Base-by-base conservation (phyloP, 2,329 filamentous ascomycete species). In the Pseudocercospora eumusae region DNA sequence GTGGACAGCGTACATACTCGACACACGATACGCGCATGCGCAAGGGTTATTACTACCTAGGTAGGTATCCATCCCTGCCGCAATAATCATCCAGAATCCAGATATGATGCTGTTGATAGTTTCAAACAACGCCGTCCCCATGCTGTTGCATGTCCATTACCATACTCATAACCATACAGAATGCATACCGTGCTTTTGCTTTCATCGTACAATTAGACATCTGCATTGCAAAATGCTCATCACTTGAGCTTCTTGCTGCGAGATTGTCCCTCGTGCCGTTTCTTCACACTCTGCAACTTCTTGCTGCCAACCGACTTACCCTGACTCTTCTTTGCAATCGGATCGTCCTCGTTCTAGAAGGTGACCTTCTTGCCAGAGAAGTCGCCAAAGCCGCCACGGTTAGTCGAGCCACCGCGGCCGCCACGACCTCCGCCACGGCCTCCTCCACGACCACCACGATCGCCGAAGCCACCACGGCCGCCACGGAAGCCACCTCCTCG, bases 291-390 rank as follows among this genome's bases (percentile, higher is more conserved):
- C 9, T 15, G 49, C 21, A 21, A 1, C 49, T 52, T 20, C 13
- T 52, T 52, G 49, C 49, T n/a, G 4, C 8, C 10, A 9, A 18
- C 20, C 9, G 2, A 25, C 49, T 52, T 28, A 13, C 13, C 10
- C 7, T 52, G 23, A 18, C 3, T 25, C 23, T 52, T 52, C 23
- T n/a, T 31, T 11, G 49, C 21, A 21, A 25, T 52, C 49, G 15
- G 8, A 5, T 52, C 49, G 49, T 28, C 49, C 21, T 52, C 49
- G 18, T 36, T 54, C 52, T 54, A 54, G 76, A 91, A 91, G 68
- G 86, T 90, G 75, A 86, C 87, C 87, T 93, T 95, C 82, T 86
- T 89, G 78, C 91, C 92, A 78, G 86, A 82, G 82, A 89, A 91
- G 74, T 88, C 84, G 64, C 85, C 82, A 71, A 87, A 84, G 72